Base-by-base conservation (phyloP, 2,329 filamentous ascomycete genomes). In the Ceratocystis huliohia region DNA sequence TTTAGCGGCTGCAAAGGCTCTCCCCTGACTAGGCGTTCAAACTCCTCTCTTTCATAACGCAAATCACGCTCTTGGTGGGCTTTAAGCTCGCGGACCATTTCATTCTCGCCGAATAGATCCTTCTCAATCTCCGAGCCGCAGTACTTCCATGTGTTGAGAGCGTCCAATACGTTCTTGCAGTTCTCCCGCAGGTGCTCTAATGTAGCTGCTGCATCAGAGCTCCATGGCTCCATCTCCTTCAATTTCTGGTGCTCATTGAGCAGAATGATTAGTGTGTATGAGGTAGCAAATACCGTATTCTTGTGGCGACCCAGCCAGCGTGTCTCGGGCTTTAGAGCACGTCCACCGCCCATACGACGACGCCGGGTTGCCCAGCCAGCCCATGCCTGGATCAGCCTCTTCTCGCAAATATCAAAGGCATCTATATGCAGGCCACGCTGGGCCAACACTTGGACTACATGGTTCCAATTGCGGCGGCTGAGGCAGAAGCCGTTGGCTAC, bases 401-500 rank as follows among this genome's bases (percentile, higher is more conserved):
- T 76, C 76, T 97, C 93, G 73, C 89, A 93, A 64, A 86, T 76
- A 25, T 77, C 73, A 75, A 94, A 96, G 46, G 91, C 91, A 22
- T 87, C 79, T 61, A 83, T 76, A 71, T 82, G 81, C 59, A 81
- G 79, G 59, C 81, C 80, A 65, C 84, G 79, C 15, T 79, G 77
- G 28, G 85, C 83, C 33, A 96, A 83, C 63, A 81, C 75, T 71
- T 88, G 84, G 66, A 96, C 81, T 69, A 89, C 86, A 63, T 82
- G 80, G 73, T 96, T 94, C 91, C 91, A 96, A 70, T 89, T 91
- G 71, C 81, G 82, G 73, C 83, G 86, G 72, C 90, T 87, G 67
- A 96, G 75, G 33, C 78, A 77, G 77, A 93, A 96, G 10, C 92
- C 93, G 50, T 81, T 79, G 1, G 74, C 73, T 7, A 83, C 77